Percentiles rank a stretch among this genome's conserved stretches.
Evolutionary conservation across 1,284 basidiomycete species (phyloP).

Genomic region (Marasmius tenuissimus): DNA sequence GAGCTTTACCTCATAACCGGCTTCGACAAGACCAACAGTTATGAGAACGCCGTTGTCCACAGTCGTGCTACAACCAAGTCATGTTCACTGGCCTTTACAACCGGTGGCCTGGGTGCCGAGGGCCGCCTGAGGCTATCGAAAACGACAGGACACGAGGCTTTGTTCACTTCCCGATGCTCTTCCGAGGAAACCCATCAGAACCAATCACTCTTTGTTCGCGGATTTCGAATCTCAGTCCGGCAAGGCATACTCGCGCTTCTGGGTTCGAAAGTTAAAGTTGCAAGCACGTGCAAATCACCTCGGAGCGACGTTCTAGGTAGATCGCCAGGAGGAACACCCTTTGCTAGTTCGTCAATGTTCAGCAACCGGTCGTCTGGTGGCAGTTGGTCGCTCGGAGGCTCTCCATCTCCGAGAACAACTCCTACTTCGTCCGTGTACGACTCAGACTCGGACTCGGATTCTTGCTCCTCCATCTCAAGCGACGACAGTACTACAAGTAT

Average conservation of each 20-base stretch:
- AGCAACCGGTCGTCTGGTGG: background rate
- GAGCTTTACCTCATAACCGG: background rate
- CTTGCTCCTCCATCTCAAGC: background rate
- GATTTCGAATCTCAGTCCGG: background rate
- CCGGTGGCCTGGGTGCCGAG: background rate
- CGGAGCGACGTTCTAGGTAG: background rate
- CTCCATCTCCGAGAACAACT: background rate
- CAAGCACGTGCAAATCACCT: background rate
- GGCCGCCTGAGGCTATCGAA: background rate
- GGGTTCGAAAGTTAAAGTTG: background rate
- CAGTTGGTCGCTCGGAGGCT: background rate
- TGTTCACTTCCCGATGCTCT: background rate
- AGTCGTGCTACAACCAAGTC: background rate
- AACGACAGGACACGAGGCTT: background rate
- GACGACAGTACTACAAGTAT: background rate
- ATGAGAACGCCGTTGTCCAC: background rate
- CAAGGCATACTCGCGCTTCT: background rate
- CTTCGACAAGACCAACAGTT: background rate
- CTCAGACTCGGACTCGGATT: background rate
- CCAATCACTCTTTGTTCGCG: background rate
- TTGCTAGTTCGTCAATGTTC: background rate
- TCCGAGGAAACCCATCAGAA: background rate
- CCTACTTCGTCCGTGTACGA: background rate
- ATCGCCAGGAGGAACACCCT: background rate
- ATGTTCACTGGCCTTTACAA: background rate